phyloP scores from a whole-genome alignment of 1,284 basidiomycete species.

The Fomitiporia mediterranea region DNA sequence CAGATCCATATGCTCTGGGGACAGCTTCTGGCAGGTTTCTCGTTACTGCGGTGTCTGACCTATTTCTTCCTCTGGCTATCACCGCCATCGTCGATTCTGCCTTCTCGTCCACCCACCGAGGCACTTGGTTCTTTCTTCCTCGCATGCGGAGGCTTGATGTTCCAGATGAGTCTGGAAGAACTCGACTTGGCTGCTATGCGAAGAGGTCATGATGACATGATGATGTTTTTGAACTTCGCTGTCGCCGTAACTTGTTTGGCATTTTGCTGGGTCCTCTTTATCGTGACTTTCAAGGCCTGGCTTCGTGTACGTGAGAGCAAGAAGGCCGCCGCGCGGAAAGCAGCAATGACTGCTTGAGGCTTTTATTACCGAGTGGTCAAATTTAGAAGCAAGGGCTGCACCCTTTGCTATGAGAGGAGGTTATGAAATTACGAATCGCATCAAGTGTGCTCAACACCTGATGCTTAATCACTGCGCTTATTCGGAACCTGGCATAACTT shows the following conservation, averaged over 20 bases:
- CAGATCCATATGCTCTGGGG: constrained; percentile 93
- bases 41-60: constrained; percentile 75
- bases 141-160: constrained; percentile 83
- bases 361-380: too few relatives aligned
- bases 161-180: constrained; percentile 92
- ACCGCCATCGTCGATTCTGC: constrained; percentile 71
- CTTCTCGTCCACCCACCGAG: constrained; percentile 93
- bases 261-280: constrained; percentile 72
- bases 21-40: constrained; percentile 79
- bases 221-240: constrained; percentile 81
- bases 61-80: constrained; percentile 94
- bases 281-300: constrained; percentile 79
- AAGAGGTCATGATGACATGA: constrained; percentile 77
- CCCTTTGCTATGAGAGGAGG: too few relatives aligned
- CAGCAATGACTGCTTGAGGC: background rate
- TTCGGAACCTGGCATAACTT: too few relatives aligned
- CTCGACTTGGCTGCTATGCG: constrained; percentile 91
- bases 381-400: too few relatives aligned
- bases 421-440: too few relatives aligned
- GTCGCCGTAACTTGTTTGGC: constrained; percentile 80
- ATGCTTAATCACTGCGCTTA: too few relatives aligned
- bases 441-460: too few relatives aligned
- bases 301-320: constrained; percentile 45
- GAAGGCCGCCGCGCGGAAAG: background rate
- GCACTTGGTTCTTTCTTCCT: constrained; percentile 85